Conservation (phyloP, 2,329 filamentous ascomycete species). For the Nemania sp. region DNA sequence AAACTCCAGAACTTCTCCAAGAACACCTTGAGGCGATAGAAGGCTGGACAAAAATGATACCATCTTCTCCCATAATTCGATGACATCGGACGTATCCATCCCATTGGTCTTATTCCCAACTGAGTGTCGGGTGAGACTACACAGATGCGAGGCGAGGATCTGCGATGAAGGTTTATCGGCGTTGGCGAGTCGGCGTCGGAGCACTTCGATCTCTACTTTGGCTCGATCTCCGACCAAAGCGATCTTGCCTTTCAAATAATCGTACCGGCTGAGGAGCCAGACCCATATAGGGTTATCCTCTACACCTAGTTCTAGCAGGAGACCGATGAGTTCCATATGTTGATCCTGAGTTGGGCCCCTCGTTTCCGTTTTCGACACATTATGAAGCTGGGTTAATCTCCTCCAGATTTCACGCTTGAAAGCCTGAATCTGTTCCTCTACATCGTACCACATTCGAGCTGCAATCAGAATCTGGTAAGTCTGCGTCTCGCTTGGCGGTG, state of each 20-base stretch:
- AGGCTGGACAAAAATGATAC: conserved; percentile 72
- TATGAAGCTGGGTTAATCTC: conserved; percentile 70
- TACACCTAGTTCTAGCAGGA: conserved; percentile 90
- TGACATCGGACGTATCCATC: conserved; percentile 77
- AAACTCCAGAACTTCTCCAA: conserved; percentile 90
- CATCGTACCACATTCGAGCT: conserved; percentile 92
- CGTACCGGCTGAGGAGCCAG: conserved; percentile 88
- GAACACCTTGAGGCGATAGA: conserved; percentile 75
- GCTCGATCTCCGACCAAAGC: conserved; percentile 79
- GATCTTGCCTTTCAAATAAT: conserved; percentile 86
- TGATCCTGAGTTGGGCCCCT: conserved; percentile 69
- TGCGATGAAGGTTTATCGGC: conserved; percentile 71
- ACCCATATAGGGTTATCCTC: conserved; percentile 96
- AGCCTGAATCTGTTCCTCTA: conserved; percentile 79
- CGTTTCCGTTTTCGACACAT: conserved; percentile 52
- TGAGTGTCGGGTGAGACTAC: conserved; percentile 69
- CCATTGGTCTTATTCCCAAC: conserved; percentile 63
- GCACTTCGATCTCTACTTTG: conserved; percentile 88
- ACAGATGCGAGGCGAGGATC: conserved; percentile 73
- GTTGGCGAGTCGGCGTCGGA: conserved; percentile 78
- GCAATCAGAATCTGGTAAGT: conserved; percentile 86
- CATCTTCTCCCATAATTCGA: conserved; percentile 93
- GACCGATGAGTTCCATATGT: conserved; percentile 86
- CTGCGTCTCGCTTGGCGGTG: conserved; percentile 72
- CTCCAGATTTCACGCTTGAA: conserved; percentile 94